phyloP scores from a whole-genome alignment of 1,284 basidiomycete genomes.

The Ceratobasidium theobromae region DNA sequence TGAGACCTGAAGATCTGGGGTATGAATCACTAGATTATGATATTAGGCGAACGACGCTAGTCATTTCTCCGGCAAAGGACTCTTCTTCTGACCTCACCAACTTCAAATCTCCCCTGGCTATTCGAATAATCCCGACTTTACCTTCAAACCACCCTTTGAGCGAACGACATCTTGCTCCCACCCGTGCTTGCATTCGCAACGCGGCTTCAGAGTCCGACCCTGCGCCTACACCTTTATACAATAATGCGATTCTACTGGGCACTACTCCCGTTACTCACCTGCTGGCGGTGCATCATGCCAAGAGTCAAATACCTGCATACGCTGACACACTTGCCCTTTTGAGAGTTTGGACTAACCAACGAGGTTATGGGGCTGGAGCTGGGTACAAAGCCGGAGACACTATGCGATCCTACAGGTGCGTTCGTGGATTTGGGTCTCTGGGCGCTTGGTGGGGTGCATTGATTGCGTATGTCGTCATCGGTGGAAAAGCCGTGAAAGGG shows the following conservation, averaged over 20 bases:
- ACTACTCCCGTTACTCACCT: constrained; percentile 67
- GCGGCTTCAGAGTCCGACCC: constrained; percentile 35
- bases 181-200: constrained; percentile 2
- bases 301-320: constrained; percentile 65
- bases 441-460: constrained; percentile 72
- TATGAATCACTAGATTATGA: constrained; percentile 66
- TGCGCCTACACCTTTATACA: constrained; percentile 74
- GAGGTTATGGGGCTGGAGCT: constrained; percentile 66
- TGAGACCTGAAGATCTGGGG: constrained; percentile 52
- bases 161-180: constrained; percentile 27
- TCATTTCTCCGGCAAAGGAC: constrained; percentile 61
- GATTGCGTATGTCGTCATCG: constrained; percentile 69
- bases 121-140: constrained; percentile 67
- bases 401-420: constrained; percentile 47
- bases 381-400: constrained; percentile 37
- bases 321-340: constrained; percentile 77
- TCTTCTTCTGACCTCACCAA: constrained; percentile 33
- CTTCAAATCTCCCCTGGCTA: constrained; percentile 37
- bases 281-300: constrained; percentile 65
- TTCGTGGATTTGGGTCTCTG: constrained; percentile 66
- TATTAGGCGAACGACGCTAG: constrained; percentile 66
- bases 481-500: constrained; percentile 47
- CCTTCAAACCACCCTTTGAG: constrained; percentile 53
- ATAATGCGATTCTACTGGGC: constrained; percentile 70
- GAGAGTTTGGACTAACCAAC: constrained; percentile 87